Conservation (phyloP, 1,139 yeast species). For the Hyphopichia khmerensis region DNA sequence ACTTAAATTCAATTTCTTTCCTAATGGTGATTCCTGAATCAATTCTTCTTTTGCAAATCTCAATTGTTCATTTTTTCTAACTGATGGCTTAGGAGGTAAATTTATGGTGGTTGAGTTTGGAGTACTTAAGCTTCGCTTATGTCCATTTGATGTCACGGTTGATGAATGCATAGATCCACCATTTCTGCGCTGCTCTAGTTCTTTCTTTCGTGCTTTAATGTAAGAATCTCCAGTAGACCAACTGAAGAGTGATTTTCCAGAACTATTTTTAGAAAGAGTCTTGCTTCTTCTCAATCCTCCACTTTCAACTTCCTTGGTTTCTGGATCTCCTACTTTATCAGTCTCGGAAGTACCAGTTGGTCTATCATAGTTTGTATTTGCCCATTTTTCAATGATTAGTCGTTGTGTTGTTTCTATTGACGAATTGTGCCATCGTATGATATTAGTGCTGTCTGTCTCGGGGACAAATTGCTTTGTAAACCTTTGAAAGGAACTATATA, state of each 20-base stretch:
- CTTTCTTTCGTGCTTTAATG: conserved; percentile 32
- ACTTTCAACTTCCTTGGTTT: background rate
- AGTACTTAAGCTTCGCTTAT: conserved; percentile 3
- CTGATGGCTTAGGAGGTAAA: conserved; percentile 1
- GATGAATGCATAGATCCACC: conserved; percentile 2
- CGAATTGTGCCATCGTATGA: conserved; percentile 38
- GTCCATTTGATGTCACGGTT: background rate
- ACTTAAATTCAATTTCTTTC: conserved; percentile 9
- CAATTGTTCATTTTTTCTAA: conserved; percentile 5
- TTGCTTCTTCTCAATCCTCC: background rate
- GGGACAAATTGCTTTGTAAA: conserved; percentile 35
- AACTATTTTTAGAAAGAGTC: conserved; percentile 8
- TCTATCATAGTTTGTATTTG: conserved; percentile 13
- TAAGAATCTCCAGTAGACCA: conserved; percentile 49
- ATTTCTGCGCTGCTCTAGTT: conserved; percentile 16
- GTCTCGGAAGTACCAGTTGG: background rate
- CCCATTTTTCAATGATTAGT: conserved; percentile 30
- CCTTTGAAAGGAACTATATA: conserved; percentile 35
- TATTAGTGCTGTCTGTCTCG: conserved; percentile 10
- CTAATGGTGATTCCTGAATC: conserved; percentile 3
- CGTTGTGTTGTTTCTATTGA: conserved; percentile 28
- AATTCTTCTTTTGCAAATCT: conserved; percentile 7
- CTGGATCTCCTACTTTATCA: background rate
- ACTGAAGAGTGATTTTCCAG: conserved; percentile 37
- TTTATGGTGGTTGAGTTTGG: background rate